Evolutionary conservation across 2,329 filamentous ascomycete species (phyloP).

Genomic region (Aspergillus sp.): DNA sequence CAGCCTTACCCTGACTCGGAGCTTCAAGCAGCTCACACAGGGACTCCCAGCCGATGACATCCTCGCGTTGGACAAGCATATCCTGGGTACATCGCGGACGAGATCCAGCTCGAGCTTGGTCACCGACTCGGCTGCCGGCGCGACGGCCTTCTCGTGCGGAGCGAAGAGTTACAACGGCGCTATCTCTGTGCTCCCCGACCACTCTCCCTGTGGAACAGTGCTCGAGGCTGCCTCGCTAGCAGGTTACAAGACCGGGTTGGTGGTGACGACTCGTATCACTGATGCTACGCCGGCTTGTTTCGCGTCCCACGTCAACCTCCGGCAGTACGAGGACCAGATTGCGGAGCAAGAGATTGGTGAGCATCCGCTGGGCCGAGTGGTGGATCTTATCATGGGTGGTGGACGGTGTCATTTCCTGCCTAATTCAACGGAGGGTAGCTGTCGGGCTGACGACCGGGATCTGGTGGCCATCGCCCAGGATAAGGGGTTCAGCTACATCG

Average conservation of each 20-base stretch:
- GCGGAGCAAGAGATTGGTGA: constrained; percentile 89
- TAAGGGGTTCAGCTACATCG: constrained; percentile 78
- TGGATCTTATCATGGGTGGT: constrained; percentile 91
- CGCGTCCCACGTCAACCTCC: constrained; percentile 77
- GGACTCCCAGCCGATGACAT: constrained; percentile 72
- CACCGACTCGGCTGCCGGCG: constrained; percentile 94
- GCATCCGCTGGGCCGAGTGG: constrained; percentile 79
- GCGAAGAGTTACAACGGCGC: constrained; percentile 96
- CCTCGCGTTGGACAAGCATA: constrained; percentile 78
- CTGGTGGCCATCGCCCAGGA: constrained; percentile 71
- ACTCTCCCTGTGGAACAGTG: constrained; percentile 84
- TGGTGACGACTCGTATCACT: constrained; percentile 91
- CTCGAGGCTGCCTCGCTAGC: constrained; percentile 90
- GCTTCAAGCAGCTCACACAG: constrained; percentile 76
- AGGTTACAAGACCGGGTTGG: constrained; percentile 88
- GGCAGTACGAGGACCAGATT: constrained; percentile 83
- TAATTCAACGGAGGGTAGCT: constrained; percentile 77
- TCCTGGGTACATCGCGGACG: constrained; percentile 88
- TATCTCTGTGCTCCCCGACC: constrained; percentile 83
- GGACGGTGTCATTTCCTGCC: constrained; percentile 91
- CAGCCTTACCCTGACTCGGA: constrained; percentile 80
- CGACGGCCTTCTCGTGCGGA: constrained; percentile 92
- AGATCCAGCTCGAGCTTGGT: constrained; percentile 80
- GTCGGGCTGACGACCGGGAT: constrained; percentile 75
- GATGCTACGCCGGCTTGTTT: constrained; percentile 97